A percentile compares a stretch with the other conserved stretches of the same genome.
Conservation (phyloP, 768 basidiomycete genomes). For the Leccinum boreale region DNA sequence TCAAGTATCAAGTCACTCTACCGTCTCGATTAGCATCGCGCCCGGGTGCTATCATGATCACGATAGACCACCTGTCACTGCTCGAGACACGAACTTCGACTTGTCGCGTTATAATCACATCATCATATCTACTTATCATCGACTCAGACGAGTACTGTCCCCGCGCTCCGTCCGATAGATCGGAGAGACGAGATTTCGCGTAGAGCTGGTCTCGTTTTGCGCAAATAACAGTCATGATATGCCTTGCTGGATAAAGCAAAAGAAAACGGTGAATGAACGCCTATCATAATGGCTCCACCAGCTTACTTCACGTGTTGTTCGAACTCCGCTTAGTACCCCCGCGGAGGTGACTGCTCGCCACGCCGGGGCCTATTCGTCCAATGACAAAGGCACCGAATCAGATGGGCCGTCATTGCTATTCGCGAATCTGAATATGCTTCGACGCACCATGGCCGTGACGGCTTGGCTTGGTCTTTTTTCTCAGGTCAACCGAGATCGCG, state of each 20-base stretch:
- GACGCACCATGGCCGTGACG: not conserved
- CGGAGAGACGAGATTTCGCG: not conserved
- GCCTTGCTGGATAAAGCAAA: not conserved
- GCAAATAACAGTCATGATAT: not conserved
- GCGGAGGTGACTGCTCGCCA: not conserved
- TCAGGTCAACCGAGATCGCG: conserved; percentile 6
- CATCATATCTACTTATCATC: not conserved
- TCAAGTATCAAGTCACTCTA: not conserved
- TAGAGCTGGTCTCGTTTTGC: not conserved
- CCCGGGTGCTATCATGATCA: not conserved
- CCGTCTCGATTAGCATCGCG: not conserved
- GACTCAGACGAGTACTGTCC: not conserved
- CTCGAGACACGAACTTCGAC: not conserved
- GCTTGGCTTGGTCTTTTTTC: conserved; percentile 3
- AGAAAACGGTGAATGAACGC: not conserved
- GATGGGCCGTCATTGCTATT: not conserved
- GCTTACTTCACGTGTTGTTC: not conserved
- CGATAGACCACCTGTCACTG: not conserved
- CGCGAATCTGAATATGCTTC: not conserved
- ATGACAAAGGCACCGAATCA: not conserved
- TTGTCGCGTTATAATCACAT: not conserved
- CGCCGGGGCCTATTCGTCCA: not conserved
- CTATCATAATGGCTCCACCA: not conserved
- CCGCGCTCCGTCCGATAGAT: not conserved
- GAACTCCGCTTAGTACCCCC: not conserved